Evolutionary conservation across 176 grass and related monocot species (phyloP).

Genomic region (Metroxylon sagu): DNA sequence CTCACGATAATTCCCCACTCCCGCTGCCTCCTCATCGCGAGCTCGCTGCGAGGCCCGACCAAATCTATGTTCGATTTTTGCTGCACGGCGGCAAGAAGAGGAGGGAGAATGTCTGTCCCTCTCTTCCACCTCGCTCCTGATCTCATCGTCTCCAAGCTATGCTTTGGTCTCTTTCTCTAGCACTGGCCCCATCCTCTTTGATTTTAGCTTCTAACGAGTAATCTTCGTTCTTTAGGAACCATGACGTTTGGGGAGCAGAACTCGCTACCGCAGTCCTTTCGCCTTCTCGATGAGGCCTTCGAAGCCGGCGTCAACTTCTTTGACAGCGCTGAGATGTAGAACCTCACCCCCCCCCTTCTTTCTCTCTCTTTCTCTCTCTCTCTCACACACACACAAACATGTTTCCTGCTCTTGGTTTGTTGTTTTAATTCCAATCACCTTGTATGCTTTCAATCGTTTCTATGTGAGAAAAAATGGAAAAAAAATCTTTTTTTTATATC

Average conservation of each 20-base stretch:
- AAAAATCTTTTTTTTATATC: neutral
- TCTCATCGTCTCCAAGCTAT: constrained; percentile 67
- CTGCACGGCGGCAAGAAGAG: neutral
- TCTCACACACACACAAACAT: neutral
- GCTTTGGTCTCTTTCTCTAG: constrained; percentile 39
- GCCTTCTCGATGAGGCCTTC: constrained; percentile 63
- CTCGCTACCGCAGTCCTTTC: constrained; percentile 37
- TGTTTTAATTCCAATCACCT: too few relatives aligned
- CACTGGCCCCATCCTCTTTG: neutral
- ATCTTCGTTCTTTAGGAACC: constrained; percentile 35
- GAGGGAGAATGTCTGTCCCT: constrained; percentile 34
- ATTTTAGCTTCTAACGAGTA: neutral
- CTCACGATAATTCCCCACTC: too few relatives aligned
- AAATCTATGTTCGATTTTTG: too few relatives aligned
- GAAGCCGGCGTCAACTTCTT: constrained; percentile 76
- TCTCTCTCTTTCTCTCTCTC: neutral
- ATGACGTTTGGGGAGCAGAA: constrained; percentile 94
- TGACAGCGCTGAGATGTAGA: constrained; percentile 77
- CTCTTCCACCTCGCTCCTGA: constrained; percentile 59
- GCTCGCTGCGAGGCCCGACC: too few relatives aligned
- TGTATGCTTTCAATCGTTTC: too few relatives aligned
- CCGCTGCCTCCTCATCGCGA: too few relatives aligned
- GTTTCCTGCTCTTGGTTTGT: neutral
- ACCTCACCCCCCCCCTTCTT: neutral
- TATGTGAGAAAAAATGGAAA: too few relatives aligned